Evolutionary conservation across 805 yeast genomes (phyloP).

Genomic region (Kodamaea leandrae): DNA sequence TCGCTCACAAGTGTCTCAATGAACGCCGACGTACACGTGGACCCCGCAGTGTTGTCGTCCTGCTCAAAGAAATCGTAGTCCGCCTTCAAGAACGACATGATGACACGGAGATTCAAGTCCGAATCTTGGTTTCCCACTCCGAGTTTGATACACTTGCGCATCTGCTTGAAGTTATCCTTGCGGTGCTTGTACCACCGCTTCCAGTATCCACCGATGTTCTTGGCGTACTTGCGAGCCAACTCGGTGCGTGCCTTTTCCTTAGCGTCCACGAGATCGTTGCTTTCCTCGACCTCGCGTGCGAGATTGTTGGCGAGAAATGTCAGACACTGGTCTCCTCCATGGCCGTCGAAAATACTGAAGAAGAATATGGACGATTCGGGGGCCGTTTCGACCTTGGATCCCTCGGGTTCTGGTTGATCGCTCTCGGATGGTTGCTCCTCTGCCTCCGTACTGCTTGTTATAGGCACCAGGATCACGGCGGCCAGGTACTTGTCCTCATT

Average conservation of each 20-base stretch:
- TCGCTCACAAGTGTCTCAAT: conserved; percentile 47
- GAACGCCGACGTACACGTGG: conserved; percentile 69
- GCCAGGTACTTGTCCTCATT: conserved; percentile 84
- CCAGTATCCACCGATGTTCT: conserved; percentile 83
- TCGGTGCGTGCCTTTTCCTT: conserved; percentile 33
- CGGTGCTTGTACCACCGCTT: conserved; percentile 60
- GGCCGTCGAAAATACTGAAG: conserved; percentile 87
- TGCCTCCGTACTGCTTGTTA: no score
- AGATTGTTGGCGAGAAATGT: conserved; percentile 55
- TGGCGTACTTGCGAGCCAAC: conserved; percentile 53
- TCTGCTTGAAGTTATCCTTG: conserved; percentile 26
- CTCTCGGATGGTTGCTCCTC: no score
- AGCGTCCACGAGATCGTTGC: conserved; percentile 23
- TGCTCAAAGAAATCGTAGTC: conserved; percentile 57
- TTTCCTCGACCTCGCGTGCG: conserved; percentile 49
- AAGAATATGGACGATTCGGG: conserved; percentile 42
- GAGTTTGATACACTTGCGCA: conserved; percentile 19
- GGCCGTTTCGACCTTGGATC: not conserved
- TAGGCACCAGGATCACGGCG: conserved; percentile 46
- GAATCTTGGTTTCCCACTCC: conserved; percentile 30
- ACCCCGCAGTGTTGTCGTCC: conserved; percentile 50
- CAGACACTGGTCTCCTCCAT: conserved; percentile 82
- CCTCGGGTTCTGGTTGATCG: no score
- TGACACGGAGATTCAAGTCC: conserved; percentile 59
- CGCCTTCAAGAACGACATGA: conserved; percentile 60